Base-by-base conservation (phyloP, 768 basidiomycete species). In the Leccinum obscurum region DNA sequence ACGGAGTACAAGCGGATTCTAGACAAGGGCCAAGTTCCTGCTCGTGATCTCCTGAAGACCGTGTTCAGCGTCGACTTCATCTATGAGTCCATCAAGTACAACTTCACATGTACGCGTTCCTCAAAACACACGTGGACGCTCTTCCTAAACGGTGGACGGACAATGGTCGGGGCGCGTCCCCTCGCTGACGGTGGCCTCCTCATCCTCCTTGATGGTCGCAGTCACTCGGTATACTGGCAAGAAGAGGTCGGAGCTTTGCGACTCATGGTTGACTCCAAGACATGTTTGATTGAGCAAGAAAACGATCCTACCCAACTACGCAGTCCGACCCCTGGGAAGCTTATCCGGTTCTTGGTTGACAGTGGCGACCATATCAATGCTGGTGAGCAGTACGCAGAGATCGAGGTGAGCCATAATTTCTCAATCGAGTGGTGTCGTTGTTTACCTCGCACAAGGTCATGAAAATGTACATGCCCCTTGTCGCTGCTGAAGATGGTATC, bases 381-480 rank as follows among this genome's bases (percentile, higher is more conserved):
- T 62, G 96, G 97, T 20, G 94, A 98, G 63, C 89, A 92, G 60
- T 98, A 98, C 74, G 97, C 97, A 55, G 97, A 99, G 72, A 98
- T 99, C 50, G 97, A 98, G 83, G 92, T 92, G 64, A 57, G 83
- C 65, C 6, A 30, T 56, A 55, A 50, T n/a, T 50, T 1, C 1
- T 15, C 61, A 34, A 17, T 53, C 37, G n/a, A 26, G 22, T 30
- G 44, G 6, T 55, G 10, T 37, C 3, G 9, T 44, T 41, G 26
- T 49, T 64, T 37, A 68, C 44, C 58, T 44, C 60, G 6, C 15
- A 6, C 56, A 90, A 46, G 89, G 92, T 93, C 62, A 95, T 97
- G 94, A 98, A 99, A 80, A 99, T 98, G 97, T 97, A 97, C 76
- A 97, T 99, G 96, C 95, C 95, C 4, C 85, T 99, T 57, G 87